Conservation (phyloP, 2,329 filamentous ascomycete species). For the Cercospora janseana region DNA sequence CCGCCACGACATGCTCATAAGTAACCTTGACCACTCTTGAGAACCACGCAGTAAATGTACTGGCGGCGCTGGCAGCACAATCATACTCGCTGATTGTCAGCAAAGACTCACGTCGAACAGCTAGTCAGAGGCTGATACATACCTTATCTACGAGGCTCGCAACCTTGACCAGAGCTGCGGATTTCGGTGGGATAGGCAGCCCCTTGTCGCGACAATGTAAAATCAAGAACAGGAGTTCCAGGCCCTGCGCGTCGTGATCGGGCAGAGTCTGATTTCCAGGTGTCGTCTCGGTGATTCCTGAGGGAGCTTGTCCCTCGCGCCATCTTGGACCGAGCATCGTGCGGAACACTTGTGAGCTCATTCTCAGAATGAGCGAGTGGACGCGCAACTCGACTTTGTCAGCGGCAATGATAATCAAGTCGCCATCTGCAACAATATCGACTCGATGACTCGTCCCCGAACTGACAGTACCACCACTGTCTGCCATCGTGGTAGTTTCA, state of each 20-base stretch:
- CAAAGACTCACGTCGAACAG: background rate
- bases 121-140: background rate
- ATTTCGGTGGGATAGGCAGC: background rate
- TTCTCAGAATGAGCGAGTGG: slow-evolving; percentile 4
- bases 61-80: background rate
- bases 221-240: background rate
- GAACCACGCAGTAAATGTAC: background rate
- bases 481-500: too few relatives aligned
- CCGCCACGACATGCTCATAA: background rate
- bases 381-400: slow-evolving; percentile 10
- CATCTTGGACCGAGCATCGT: slow-evolving; percentile 16
- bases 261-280: background rate
- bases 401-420: slow-evolving; percentile 5
- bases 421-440: slow-evolving; percentile 8
- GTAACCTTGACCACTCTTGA: background rate
- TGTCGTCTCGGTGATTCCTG: background rate
- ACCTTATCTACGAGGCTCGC: background rate
- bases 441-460: background rate
- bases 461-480: background rate
- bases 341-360: slow-evolving; percentile 14
- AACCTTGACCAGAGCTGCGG: background rate
- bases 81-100: background rate
- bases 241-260: background rate
- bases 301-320: background rate
- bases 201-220: background rate